Conservation (phyloP, 257 asterid genomes). For the Primulina huaijiensis region DNA sequence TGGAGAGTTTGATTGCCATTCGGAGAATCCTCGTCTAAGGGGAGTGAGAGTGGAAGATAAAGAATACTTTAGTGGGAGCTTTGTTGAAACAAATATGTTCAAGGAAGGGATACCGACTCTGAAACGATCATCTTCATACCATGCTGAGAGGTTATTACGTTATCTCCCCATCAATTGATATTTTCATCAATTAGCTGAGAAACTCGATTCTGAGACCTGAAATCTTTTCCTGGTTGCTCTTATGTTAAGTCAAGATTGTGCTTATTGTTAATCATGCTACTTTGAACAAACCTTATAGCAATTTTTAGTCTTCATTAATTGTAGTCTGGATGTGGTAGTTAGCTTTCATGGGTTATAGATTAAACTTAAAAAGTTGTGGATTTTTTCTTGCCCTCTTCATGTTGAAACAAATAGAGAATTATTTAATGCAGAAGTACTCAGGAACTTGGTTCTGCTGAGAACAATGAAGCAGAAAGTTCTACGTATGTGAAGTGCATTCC, state of each 20-base stretch:
- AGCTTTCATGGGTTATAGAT: constrained; percentile 3
- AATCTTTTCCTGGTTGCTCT: not conserved
- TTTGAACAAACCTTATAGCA: not conserved
- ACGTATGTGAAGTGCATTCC: constrained; percentile 78
- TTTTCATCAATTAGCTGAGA: not conserved
- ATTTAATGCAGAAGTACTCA: constrained; percentile 50
- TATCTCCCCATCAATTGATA: constrained; percentile 11
- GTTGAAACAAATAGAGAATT: constrained; percentile 12
- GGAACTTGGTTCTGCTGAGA: constrained; percentile 52
- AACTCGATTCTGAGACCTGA: not conserved
- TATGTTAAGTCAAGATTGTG: constrained; percentile 6
- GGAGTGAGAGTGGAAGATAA: constrained; percentile 72
- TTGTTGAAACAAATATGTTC: constrained; percentile 63
- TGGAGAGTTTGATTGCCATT: constrained; percentile 73
- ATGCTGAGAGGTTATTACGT: constrained; percentile 69
- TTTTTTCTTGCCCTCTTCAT: constrained; percentile 9
- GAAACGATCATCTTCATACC: constrained; percentile 78
- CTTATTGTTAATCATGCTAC: not conserved
- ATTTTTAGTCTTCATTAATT: not conserved
- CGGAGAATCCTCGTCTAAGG: constrained; percentile 64
- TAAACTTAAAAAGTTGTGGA: not conserved
- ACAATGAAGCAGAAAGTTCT: constrained; percentile 46
- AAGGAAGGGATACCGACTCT: constrained; percentile 64
- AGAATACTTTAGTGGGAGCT: constrained; percentile 91
- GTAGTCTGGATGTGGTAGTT: constrained; percentile 8